Conservation (phyloP, 768 basidiomycete genomes). For the Thelephora ganbajun region DNA sequence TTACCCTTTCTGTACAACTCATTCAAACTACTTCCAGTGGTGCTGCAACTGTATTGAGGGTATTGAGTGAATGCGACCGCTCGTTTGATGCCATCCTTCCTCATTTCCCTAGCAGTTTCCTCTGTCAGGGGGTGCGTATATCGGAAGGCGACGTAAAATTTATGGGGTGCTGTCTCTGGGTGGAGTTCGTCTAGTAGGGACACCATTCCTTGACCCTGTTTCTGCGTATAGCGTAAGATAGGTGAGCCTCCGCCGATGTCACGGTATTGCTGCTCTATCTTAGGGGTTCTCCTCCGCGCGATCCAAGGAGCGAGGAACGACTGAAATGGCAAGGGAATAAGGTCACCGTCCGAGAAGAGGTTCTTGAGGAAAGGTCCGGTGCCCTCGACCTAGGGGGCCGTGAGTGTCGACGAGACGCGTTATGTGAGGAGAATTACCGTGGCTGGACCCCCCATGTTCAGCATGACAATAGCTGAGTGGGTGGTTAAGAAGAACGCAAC, state of each 20-base stretch:
- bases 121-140: conserved; percentile 85
- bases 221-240: conserved; percentile 77
- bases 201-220: conserved; percentile 86
- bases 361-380: conserved; percentile 87
- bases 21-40: conserved; percentile 94
- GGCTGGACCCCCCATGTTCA: conserved; percentile 98
- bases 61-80: conserved; percentile 97
- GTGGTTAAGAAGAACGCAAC: background rate
- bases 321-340: conserved; percentile 94
- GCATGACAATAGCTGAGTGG: conserved; percentile 70
- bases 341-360: conserved; percentile 83
- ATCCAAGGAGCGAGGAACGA: conserved; percentile 76
- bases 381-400: conserved; percentile 55
- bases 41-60: conserved; percentile 97
- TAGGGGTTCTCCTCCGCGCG: conserved; percentile 77
- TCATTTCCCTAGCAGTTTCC: conserved; percentile 71
- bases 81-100: conserved; percentile 77
- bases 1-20: conserved; percentile 66
- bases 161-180: conserved; percentile 88
- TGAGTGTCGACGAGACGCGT: background rate
- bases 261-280: conserved; percentile 88
- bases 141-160: conserved; percentile 90
- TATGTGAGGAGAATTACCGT: conserved; percentile 39
- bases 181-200: conserved; percentile 87
- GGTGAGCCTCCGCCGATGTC: conserved; percentile 96